Evolutionary conservation across 2,329 filamentous ascomycete genomes (phyloP), one percentile per base, ranked within the genome.

Genomic region (Talaromyces sp.): DNA sequence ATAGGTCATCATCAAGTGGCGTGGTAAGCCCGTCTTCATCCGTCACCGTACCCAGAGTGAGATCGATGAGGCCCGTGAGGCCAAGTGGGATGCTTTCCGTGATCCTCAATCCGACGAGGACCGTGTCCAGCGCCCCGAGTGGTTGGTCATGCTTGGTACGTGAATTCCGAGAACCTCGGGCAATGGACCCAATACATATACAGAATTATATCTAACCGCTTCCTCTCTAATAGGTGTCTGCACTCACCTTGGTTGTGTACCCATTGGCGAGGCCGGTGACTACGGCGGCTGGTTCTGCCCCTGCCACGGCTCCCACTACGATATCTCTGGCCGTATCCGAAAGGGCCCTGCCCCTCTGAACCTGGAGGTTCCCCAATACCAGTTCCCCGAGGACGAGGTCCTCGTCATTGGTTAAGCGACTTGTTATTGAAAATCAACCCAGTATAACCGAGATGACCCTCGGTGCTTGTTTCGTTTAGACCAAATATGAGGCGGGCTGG

Each of bases 201-300:
- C 20, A 36, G 20, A 14, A 35, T 17, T 27, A 29, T 43, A 27
- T 4, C 35, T 27, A 29, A 19, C 44, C 17, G n/a, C 9, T 10
- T 6, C 20, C 13, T 24, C 50, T 53, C 54, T 7, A 62, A 93
- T 36, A 46, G 90, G 91, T 80, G 93, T 99, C 78, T 99, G 94
- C 89, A 99, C 94, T 71, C 94, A 99, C 80, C 82, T 99, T 73
- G 94, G 94, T 80, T 99, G 94, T 85, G 94, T 99, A 67, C 94
- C 94, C 73, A 99, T 99, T 70, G 94, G 95, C 71, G 94, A 99
- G 83, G 91, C 94, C 62, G 94, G 94, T 76, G 95, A 99, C 79
- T 99, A 82, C 71, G 94, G 94, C 75, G 94, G 94, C 74, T 99
- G 94, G 94, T 99, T 99, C 89, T 99, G 94, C 84, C 94, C 94